Percentiles rank a stretch among this genome's conserved stretches.
Conservation (phyloP, 768 basidiomycete species). For the Boletus barrowsii region DNA sequence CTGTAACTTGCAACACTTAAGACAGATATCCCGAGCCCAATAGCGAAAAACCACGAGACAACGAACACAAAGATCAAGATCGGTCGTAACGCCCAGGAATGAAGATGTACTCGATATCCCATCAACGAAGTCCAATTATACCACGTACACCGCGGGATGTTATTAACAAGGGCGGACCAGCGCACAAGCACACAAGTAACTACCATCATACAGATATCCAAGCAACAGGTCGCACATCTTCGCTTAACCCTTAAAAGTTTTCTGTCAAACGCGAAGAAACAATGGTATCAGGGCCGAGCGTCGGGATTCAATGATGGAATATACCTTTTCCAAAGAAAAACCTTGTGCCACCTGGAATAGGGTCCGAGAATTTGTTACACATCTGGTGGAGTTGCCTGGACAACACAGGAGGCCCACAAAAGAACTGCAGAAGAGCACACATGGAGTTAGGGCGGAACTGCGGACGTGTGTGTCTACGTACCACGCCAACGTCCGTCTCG, state of each 20-base stretch:
- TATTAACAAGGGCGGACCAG: neutral
- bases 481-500: slow-evolving; percentile 87
- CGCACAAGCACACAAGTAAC: neutral
- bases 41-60: too few species aligned
- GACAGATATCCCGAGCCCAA: too few species aligned
- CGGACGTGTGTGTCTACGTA: slow-evolving; percentile 24
- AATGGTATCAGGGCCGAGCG: neutral
- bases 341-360: slow-evolving; percentile 65
- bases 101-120: neutral
- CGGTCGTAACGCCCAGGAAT: neutral
- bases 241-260: slow-evolving; percentile 14
- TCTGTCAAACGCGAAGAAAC: slow-evolving; percentile 10
- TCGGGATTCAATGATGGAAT: slow-evolving; percentile 18
- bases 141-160: neutral
- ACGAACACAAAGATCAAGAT: too few species aligned
- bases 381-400: slow-evolving; percentile 71
- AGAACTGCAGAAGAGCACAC: slow-evolving; percentile 46
- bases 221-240: neutral
- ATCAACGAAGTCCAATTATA: neutral
- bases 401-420: slow-evolving; percentile 78
- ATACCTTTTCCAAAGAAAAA: slow-evolving; percentile 91
- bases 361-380: slow-evolving; percentile 82
- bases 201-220: neutral
- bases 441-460: neutral
- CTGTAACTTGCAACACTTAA: slow-evolving; percentile 6